These are phyloP conservation scores for Tulasnella calospora DNA, from an alignment of 768 basidiomycete genomes.

Conservation along the genomic window DNA sequence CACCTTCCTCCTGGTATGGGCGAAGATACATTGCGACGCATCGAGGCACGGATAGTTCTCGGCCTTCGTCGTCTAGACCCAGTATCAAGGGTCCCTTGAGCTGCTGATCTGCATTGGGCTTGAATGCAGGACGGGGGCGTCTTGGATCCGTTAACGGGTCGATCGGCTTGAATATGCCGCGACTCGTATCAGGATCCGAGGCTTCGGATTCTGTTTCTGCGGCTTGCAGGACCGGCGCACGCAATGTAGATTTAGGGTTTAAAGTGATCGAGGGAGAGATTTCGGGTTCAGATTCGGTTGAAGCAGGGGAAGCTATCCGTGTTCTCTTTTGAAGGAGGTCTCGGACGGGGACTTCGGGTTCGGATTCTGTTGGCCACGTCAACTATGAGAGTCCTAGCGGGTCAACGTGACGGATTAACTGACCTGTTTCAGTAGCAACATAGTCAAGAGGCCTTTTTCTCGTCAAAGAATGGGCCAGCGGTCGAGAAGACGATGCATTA, in stretches of 20 bases:
- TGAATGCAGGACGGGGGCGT: conserved; percentile 14
- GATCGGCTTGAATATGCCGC: not conserved
- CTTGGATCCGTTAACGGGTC: conserved; percentile 15
- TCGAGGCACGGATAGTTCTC: conserved; percentile 32
- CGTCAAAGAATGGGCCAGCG: not conserved
- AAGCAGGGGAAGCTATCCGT: not conserved
- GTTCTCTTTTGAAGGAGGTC: not conserved
- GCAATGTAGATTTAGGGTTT: not conserved
- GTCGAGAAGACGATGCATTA: not conserved
- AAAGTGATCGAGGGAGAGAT: not conserved
- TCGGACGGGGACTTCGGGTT: not conserved
- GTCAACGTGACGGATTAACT: not conserved
- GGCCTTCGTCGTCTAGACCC: not conserved
- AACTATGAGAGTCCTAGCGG: not conserved
- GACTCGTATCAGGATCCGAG: not conserved
- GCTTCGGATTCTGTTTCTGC: conserved; percentile 22
- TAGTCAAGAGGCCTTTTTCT: not conserved
- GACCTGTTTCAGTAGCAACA: not conserved
- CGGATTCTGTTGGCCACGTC: not conserved
- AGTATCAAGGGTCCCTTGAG: conserved; percentile 8
- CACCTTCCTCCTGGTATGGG: conserved; percentile 84
- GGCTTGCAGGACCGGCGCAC: not conserved
- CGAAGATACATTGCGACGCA: conserved; percentile 80
- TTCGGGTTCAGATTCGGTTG: conserved; percentile 12
- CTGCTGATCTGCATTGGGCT: conserved; percentile 16